Evolutionary conservation across 352 stramenopile species (phyloP).

Genomic region (Globisporangium carolinianum): DNA sequence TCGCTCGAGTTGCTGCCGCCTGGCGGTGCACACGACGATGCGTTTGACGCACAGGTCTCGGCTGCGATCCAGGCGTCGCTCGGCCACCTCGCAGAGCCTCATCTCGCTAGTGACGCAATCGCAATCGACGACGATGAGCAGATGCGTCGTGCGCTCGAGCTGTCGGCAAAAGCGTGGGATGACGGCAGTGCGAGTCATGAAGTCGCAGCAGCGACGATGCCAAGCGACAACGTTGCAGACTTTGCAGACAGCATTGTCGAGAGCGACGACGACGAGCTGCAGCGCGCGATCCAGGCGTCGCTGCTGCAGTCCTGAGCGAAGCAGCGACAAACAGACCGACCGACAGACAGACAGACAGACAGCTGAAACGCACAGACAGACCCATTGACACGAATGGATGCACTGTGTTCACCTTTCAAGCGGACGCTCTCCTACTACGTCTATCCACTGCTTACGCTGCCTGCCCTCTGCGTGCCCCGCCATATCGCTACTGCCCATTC

Average conservation of each 20-base stretch:
- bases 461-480: neutral
- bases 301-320: conserved; percentile 35
- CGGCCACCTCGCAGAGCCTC: conserved; percentile 1
- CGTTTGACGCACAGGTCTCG: conserved; percentile 51
- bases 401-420: neutral
- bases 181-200: conserved; percentile 4
- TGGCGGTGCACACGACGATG: neutral
- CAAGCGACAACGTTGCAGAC: neutral
- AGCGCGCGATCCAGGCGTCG: conserved; percentile 76
- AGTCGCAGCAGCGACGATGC: neutral
- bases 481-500: no score
- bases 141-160: conserved; percentile 44
- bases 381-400: neutral
- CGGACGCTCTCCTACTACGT: neutral
- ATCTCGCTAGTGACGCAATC: neutral
- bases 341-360: neutral
- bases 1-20: conserved; percentile 30
- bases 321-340: neutral
- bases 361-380: neutral
- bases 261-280: conserved; percentile 68
- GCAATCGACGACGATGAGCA: conserved; percentile 54
- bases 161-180: conserved; percentile 54
- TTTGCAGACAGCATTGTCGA: conserved; percentile 10
- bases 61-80: conserved; percentile 69
- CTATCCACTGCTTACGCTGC: neutral